A percentile compares a stretch with the other conserved stretches of the same genome.
Conservation (phyloP, 345 rosid genomes). For the Reutealis trisperma region DNA sequence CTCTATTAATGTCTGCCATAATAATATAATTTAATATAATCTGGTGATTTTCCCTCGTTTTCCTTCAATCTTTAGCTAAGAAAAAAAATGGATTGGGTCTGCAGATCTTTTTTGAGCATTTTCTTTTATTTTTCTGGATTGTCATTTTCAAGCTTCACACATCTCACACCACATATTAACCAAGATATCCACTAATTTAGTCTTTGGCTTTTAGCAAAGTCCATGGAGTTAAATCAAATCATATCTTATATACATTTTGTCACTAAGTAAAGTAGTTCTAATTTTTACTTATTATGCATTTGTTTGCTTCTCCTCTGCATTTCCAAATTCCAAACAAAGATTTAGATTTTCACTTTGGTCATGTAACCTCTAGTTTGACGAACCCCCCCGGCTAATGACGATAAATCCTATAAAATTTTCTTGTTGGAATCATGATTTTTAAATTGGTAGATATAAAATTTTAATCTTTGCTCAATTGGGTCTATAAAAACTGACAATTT, state of each 20-base stretch:
- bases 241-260: not conserved
- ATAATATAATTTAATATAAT: too few species aligned
- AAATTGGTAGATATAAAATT: not conserved
- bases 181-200: not conserved
- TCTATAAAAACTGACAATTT: not conserved
- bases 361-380: conserved; percentile 5
- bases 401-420: conserved; percentile 26
- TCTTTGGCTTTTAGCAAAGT: conserved; percentile 1
- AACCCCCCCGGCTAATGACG: not conserved
- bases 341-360: not conserved
- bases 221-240: conserved; percentile 3
- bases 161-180: conserved; percentile 24
- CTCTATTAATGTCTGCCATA: not conserved
- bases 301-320: not conserved
- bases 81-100: not conserved
- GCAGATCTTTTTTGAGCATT: not conserved
- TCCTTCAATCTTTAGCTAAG: conserved; percentile 1
- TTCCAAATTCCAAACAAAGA: not conserved
- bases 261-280: not conserved
- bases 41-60: conserved; percentile 16
- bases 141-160: not conserved
- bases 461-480: not conserved
- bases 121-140: not conserved
- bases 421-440: conserved; percentile 29
- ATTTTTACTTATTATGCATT: not conserved